Base-by-base conservation (phyloP, 1,284 basidiomycete genomes). In the Wolfiporia cocos region DNA sequence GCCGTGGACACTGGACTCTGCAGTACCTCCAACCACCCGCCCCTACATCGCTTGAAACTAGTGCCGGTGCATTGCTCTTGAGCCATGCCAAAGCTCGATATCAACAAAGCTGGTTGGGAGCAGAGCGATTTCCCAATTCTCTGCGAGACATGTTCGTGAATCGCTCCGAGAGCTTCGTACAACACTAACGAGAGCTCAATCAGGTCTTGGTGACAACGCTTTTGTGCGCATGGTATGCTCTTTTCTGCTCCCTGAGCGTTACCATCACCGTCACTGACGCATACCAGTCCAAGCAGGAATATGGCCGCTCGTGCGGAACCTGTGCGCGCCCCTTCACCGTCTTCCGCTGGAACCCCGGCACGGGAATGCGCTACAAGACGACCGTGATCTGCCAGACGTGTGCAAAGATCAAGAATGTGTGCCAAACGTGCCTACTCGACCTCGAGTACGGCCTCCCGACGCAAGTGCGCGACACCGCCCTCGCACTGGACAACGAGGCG, bases 311-410 rank as follows among this genome's bases (percentile, higher is more conserved):
- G 40, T 99, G 96, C 67, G 92, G 91, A 44, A 90, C 96, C 47
- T 99, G 96, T 59, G 91, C 92, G 11, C 80, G 94, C 34, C 87
- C 93, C 5, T 97, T 96, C 68, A 97, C 94, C 41, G 89, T 98
- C 52, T 99, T 99, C 66, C 85, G 93, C 35, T 99, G 96, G 96
- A 95, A 97, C 57, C 94, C 96, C 2, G 96, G 96, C 39, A 70
- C 78, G 12, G 95, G 93, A 32, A 87, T 84, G 61, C 83, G 96
- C 31, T 96, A 84, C 79, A 99, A 99, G 72, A 91, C 92, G 54
- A 99, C 96, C 4, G 95, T 98, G 49, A 86, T 99, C 51, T 99
- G 96, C 67, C 93, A 96, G 62, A 98, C 96, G 1, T 99, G 96
- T 57, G 91, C 95, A 29, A 99, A 97, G 72, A 86, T 97, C 55